Evolutionary conservation across 2,329 filamentous ascomycete species (phyloP), one percentile per base, ranked within the genome.

Genomic region (Claviceps paspali): DNA sequence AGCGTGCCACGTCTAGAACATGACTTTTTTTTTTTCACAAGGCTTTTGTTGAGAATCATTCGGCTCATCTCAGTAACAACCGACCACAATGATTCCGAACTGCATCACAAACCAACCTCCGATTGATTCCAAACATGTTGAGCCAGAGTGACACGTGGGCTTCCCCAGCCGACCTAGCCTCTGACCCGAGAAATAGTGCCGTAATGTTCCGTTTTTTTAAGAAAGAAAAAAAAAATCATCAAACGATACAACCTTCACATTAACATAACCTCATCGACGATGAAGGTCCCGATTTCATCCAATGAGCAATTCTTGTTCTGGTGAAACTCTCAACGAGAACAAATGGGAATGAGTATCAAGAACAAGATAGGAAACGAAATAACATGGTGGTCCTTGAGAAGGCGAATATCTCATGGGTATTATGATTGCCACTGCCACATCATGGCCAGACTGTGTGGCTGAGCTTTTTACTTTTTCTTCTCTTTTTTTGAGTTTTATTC

Each of bases 271-370:
- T n/a, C 10, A 12, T 28, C n/a, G 14, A 14, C n/a, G n/a, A n/a
- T n/a, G n/a, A n/a, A n/a, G n/a, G 6, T 7, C 29, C 12, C 29
- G 14, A 21, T 9, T 31, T 21, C 29, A 31, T 22, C 29, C 29
- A 31, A 29, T 14, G 7, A 22, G 12, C 29, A 31, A 6, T 31
- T 31, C 11, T 31, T 31, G 18, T 12, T n/a, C 6, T 35, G 14
- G 7, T 29, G 12, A 8, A 4, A 35, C 15, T 27, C 14, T 10
- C 17, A 27, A 9, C 23, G 4, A 21, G 11, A 28, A 36, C 19
- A 14, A 23, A 30, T n/a, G 14, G n/a, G n/a, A 21, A 28, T 18
- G 29, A 38, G 65, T 69, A 42, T 69, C 68, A 28, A 64, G 58
- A 7, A 64, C 52, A 26, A 27, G 19, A 5, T 11, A 21, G 11